phyloP scores from a whole-genome alignment of 2,329 filamentous ascomycete species.

The Rutstroemia sydowiana region DNA sequence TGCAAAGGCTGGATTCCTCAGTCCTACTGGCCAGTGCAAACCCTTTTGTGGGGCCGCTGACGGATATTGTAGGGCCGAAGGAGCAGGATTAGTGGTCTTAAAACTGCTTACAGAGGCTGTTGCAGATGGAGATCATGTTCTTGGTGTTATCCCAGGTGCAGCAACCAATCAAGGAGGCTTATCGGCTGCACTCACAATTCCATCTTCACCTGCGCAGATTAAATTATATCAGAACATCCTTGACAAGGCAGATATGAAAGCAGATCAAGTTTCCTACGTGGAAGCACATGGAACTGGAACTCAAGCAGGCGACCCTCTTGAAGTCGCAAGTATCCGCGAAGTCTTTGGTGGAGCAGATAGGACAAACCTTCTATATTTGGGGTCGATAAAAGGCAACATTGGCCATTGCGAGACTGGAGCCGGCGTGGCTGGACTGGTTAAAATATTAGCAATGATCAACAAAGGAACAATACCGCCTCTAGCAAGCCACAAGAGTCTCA shows the following conservation, averaged over 20 bases:
- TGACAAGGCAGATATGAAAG: conserved; percentile 33
- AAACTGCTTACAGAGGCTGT: conserved; percentile 52
- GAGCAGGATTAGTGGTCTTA: conserved; percentile 48
- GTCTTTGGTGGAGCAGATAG: conserved; percentile 6
- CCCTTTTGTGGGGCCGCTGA: conserved; percentile 16
- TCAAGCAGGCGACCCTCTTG: conserved; percentile 17
- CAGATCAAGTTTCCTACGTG: conserved; percentile 28
- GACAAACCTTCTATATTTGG: conserved; percentile 11
- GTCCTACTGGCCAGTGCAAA: conserved; percentile 34
- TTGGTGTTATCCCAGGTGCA: conserved; percentile 41
- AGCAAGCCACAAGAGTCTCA: conserved; percentile 28
- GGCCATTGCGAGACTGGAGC: conserved; percentile 40
- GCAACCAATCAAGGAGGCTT: conserved; percentile 41
- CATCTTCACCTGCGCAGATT: conserved; percentile 38
- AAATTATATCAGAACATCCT: conserved; percentile 39
- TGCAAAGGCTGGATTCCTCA: conserved; percentile 34
- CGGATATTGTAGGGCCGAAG: conserved; percentile 37
- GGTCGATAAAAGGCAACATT: conserved; percentile 33
- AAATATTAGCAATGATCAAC: conserved; percentile 33
- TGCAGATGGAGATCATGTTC: conserved; percentile 48
- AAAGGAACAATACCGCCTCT: conserved; percentile 20
- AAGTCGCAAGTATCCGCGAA: conserved; percentile 10
- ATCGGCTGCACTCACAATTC: conserved; percentile 45
- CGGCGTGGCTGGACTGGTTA: conserved; percentile 38
- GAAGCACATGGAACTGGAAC: conserved; percentile 21